Conservation (phyloP, 2,329 filamentous ascomycete genomes). For the Pseudogymnoascus sp. region DNA sequence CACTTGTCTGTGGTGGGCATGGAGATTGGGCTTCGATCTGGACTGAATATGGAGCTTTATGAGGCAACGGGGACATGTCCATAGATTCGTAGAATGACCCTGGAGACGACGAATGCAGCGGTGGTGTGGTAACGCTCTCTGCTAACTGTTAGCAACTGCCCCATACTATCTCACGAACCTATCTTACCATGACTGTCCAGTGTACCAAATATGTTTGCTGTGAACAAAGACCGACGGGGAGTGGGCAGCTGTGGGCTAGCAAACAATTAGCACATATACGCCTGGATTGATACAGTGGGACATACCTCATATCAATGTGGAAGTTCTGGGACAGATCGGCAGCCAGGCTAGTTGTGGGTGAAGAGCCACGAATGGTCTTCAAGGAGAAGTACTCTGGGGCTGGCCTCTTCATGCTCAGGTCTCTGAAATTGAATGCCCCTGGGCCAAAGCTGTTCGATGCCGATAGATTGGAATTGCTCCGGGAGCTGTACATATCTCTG, state of each 20-base stretch:
- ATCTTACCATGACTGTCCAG: conserved; percentile 51
- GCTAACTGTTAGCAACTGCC: conserved; percentile 28
- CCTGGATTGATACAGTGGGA: conserved; percentile 20
- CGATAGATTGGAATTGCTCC: conserved; percentile 40
- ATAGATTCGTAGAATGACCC: conserved; percentile 64
- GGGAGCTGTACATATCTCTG: conserved; percentile 44
- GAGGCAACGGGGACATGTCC: conserved; percentile 88
- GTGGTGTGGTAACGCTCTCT: conserved; percentile 77
- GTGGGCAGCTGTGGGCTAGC: conserved; percentile 72
- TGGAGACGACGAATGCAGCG: conserved; percentile 76
- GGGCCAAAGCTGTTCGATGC: conserved; percentile 48
- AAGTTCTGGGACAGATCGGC: conserved; percentile 96
- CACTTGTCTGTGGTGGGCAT: conserved; percentile 46
- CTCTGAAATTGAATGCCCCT: conserved; percentile 67
- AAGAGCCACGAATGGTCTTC: conserved; percentile 72
- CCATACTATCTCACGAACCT: conserved; percentile 27
- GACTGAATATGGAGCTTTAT: conserved; percentile 64
- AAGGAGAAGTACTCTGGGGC: conserved; percentile 73
- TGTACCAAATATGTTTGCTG: conserved; percentile 55
- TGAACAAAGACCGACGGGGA: conserved; percentile 77
- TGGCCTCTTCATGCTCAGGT: conserved; percentile 61
- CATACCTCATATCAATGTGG: conserved; percentile 87
- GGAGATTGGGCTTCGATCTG: conserved; percentile 65
- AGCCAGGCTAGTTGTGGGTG: conserved; percentile 81
- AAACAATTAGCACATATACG: conserved; percentile 32